Percentiles rank a stretch among this genome's conserved stretches.
phyloP scores from a whole-genome alignment of 2,329 filamentous ascomycete genomes.

The Aspergillus arachidicola region DNA sequence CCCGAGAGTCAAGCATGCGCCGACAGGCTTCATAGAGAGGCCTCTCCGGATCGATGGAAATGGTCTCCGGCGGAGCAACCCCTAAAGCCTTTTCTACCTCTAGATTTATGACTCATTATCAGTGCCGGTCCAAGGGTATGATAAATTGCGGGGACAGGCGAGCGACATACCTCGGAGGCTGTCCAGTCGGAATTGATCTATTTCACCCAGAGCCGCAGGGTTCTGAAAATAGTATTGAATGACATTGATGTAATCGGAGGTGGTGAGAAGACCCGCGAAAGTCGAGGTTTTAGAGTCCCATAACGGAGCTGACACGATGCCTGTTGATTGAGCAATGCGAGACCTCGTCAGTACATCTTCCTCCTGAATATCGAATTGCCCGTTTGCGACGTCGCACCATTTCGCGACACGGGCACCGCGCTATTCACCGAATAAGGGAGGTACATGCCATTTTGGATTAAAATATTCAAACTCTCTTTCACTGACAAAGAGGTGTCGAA shows the following conservation, averaged over 20 bases:
- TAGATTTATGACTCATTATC: conserved; percentile 41
- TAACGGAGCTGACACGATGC: conserved; percentile 93
- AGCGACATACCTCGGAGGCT: conserved; percentile 75
- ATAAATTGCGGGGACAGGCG: background rate
- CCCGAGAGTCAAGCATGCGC: conserved; percentile 90
- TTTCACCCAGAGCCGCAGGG: conserved; percentile 82
- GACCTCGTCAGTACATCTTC: conserved; percentile 22
- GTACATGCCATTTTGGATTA: conserved; percentile 84
- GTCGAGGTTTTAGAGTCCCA: conserved; percentile 94
- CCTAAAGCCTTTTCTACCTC: conserved; percentile 95
- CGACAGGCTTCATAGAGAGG: conserved; percentile 95
- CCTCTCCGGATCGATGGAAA: conserved; percentile 88
- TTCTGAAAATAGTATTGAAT: conserved; percentile 99
- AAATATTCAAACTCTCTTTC: conserved; percentile 93
- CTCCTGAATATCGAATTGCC: background rate
- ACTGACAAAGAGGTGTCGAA: conserved; percentile 94
- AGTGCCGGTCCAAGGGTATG: background rate
- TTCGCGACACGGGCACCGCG: background rate
- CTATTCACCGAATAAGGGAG: background rate
- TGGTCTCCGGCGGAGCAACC: conserved; percentile 86
- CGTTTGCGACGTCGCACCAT: background rate
- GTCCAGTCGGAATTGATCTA: conserved; percentile 91
- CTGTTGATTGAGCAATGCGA: conserved; percentile 51
- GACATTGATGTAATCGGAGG: conserved; percentile 97
- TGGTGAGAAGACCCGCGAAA: conserved; percentile 92